Percentiles rank a stretch among this genome's conserved stretches.
phyloP scores from a whole-genome alignment of 129 eudicot genomes.

The Apium graveolens region DNA sequence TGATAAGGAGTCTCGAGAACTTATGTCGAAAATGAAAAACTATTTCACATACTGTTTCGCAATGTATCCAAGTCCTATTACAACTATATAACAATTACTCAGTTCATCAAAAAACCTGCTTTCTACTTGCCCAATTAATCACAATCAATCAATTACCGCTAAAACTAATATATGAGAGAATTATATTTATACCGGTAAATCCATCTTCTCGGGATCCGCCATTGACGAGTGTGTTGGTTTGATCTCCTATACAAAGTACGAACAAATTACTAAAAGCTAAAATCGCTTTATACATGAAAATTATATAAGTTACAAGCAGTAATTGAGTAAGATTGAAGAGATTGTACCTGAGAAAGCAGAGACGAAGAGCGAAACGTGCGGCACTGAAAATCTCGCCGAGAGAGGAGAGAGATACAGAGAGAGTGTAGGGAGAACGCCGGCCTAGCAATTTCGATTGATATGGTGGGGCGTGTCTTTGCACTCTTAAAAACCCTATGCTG shows the following conservation, averaged over 20 bases:
- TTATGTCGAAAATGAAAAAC: too few species aligned
- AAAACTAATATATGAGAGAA: background rate
- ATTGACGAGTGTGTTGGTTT: background rate
- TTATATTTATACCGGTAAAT: background rate
- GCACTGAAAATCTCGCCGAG: background rate
- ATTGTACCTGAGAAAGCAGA: background rate
- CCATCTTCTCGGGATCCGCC: background rate
- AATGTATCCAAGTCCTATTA: background rate
- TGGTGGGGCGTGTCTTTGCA: background rate
- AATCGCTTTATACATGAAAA: too few species aligned
- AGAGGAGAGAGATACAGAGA: background rate
- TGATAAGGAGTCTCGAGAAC: too few species aligned
- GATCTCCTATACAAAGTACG: background rate
- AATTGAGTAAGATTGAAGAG: background rate
- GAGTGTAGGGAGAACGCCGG: background rate
- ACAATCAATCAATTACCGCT: background rate
- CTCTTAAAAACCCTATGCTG: slow-evolving; percentile 9
- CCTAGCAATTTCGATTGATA: background rate
- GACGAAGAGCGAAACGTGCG: background rate
- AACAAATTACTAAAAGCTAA: background rate
- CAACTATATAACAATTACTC: background rate
- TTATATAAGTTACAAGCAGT: background rate
- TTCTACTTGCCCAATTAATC: background rate
- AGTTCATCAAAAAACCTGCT: background rate
- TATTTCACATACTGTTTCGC: too few species aligned